Evolutionary conservation across 2,329 filamentous ascomycete genomes (phyloP).

Genomic region (Colletotrichum karsti): DNA sequence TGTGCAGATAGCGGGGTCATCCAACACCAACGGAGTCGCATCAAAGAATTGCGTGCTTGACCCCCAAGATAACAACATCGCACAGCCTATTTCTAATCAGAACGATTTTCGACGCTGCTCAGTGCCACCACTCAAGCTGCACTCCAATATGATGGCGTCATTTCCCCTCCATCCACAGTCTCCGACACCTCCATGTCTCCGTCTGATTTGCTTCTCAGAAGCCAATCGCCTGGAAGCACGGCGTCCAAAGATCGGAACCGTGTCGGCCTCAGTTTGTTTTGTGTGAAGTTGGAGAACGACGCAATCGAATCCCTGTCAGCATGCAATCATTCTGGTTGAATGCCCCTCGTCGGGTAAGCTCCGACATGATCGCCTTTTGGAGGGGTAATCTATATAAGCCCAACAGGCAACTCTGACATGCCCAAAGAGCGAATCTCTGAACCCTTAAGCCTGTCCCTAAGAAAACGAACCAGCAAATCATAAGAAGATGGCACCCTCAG

Average conservation of each 20-base stretch:
- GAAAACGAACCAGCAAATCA: background rate
- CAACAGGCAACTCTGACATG: background rate
- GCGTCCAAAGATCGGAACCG: conserved; percentile 3
- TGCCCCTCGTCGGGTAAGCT: conserved; percentile 16
- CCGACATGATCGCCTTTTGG: background rate
- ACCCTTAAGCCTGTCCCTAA: no score
- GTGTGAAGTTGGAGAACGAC: background rate
- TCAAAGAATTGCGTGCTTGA: conserved; percentile 23
- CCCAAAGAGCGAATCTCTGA: no score
- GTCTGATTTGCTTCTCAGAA: background rate
- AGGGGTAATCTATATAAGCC: conserved; percentile 24
- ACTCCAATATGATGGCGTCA: conserved; percentile 20
- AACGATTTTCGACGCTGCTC: background rate
- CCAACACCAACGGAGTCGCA: background rate
- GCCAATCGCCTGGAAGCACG: background rate
- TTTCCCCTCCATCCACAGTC: background rate
- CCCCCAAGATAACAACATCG: conserved; percentile 25
- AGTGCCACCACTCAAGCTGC: background rate
- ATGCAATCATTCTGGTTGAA: conserved; percentile 19
- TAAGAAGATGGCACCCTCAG: conserved; percentile 43
- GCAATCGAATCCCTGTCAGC: conserved; percentile 64
- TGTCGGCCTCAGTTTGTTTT: background rate
- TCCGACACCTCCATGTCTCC: background rate
- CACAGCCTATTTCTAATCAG: conserved; percentile 19
- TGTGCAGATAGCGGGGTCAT: conserved; percentile 19